Evolutionary conservation across 2,329 filamentous ascomycete species (phyloP), one percentile per base, ranked within the genome.

Genomic region (Fusarium ramigenum): DNA sequence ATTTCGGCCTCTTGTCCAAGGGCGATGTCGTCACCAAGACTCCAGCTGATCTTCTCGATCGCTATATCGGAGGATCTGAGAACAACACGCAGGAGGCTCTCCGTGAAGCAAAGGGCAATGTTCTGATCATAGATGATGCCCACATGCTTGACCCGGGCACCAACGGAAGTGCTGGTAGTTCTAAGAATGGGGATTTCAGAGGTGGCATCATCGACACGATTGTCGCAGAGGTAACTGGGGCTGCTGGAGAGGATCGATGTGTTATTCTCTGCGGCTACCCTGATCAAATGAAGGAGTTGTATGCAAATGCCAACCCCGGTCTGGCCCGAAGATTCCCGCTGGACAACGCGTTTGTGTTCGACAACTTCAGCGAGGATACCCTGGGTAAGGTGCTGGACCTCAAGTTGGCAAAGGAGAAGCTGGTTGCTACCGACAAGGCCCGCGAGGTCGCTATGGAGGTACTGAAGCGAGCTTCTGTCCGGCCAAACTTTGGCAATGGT

Each of bases 61-160:
- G 79, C 32, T 85, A 81, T 2, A 75, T 95, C 0, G 93, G 93
- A 3, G 84, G 86, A 12, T 94, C 92, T 0, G 93, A 95, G 78
- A 84, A 87, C 15, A 89, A 90, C 40, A 94, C 93, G 0, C 94
- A 93, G 75, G 89, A 84, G 0, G 93, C 94, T 19, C 84, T 95
- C 0, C 88, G 87, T 3, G 83, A 89, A 0, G 89, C 91, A 0
- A 74, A 87, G 4, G 93, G 93, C 1, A 95, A 94, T 75, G 91
- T 95, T 2, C 85, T 95, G 0, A 89, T 95, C 40, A 93, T 95
- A 18, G 93, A 95, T 68, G 93, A 95, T 78, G 92, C 92, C 0
- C 94, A 95, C 73, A 90, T 90, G 75, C 85, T 95, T 0, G 87
- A 86, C 58, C 80, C 82, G 2, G 84, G 84, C 19, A 73, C 68